Evolutionary conservation across 1,284 basidiomycete species (phyloP).

Genomic region (Fomitopsis pinicola): DNA sequence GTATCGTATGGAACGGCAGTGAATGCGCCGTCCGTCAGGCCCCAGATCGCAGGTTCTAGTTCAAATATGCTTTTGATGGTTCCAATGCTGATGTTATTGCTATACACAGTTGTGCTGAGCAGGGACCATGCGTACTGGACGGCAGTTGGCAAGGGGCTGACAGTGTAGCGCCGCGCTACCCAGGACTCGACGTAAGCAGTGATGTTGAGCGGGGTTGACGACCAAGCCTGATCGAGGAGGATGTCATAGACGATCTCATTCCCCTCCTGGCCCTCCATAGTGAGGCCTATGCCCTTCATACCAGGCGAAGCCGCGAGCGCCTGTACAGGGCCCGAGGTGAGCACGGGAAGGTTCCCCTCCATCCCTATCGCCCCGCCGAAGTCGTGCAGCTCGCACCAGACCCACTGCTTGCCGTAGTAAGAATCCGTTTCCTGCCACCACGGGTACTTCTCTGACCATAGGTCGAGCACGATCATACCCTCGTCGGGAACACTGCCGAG

Average conservation of each 20-base stretch:
- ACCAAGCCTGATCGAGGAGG: conserved; percentile 42
- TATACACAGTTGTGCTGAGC: conserved; percentile 36
- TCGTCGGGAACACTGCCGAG: conserved; percentile 36
- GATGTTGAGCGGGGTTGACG: conserved; percentile 27
- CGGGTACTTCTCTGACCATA: conserved; percentile 37
- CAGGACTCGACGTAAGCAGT: conserved; percentile 30
- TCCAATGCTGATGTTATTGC: conserved; percentile 30
- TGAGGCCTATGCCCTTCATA: conserved; percentile 39
- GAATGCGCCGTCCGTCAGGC: conserved; percentile 30
- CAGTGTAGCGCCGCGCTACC: conserved; percentile 33
- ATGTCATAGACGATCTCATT: conserved; percentile 42
- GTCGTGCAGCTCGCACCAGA: conserved; percentile 42
- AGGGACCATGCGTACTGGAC: conserved; percentile 34
- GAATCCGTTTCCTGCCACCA: conserved; percentile 37
- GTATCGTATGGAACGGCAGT: conserved; percentile 37
- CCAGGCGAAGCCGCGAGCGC: conserved; percentile 28
- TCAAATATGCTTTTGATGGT: conserved; percentile 39
- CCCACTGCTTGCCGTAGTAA: conserved; percentile 40
- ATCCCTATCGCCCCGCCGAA: conserved; percentile 42
- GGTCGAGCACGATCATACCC: conserved; percentile 38
- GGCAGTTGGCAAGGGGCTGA: conserved; percentile 21
- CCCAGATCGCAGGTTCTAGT: conserved; percentile 28
- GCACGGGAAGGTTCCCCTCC: conserved; percentile 35
- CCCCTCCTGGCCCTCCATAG: conserved; percentile 40
- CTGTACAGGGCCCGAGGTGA: conserved; percentile 29